Percentiles rank a stretch among this genome's conserved stretches.
Evolutionary conservation across 805 yeast species (phyloP).

Genomic region (Wickerhamiella vanderwaltii): DNA sequence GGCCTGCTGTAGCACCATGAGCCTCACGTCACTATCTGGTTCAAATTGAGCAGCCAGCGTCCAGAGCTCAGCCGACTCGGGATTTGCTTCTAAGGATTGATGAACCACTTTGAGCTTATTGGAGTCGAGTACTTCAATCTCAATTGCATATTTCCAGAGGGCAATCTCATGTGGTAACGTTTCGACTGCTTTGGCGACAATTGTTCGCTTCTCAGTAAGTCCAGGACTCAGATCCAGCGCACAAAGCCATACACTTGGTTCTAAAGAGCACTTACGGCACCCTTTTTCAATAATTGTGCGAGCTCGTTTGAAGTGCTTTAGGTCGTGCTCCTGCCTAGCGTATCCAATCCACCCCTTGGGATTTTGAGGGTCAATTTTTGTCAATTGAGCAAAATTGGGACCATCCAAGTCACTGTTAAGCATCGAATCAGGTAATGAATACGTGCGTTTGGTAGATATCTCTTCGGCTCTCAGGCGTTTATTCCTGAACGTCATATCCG

Average conservation of each 20-base stretch:
- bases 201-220: constrained; percentile 34
- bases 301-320: constrained; percentile 45
- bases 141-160: constrained; percentile 64
- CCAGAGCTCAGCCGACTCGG: constrained; percentile 57
- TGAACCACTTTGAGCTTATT: constrained; percentile 48
- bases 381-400: constrained; percentile 35
- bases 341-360: constrained; percentile 79
- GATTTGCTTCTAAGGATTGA: constrained; percentile 58
- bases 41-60: constrained; percentile 49
- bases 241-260: constrained; percentile 75
- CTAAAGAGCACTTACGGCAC: constrained; percentile 50
- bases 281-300: constrained; percentile 57
- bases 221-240: constrained; percentile 48
- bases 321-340: constrained; percentile 63
- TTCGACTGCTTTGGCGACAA: constrained; percentile 55
- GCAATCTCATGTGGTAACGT: constrained; percentile 42
- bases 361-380: constrained; percentile 59
- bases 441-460: constrained; percentile 53
- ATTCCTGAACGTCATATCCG: constrained; percentile 71
- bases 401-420: constrained; percentile 24
- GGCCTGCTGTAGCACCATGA: constrained; percentile 50
- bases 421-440: constrained; percentile 66
- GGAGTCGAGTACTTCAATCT: constrained; percentile 45
- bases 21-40: constrained; percentile 36
- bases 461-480: constrained; percentile 55